Base-by-base conservation (phyloP, 306 rosid genomes). In the Hippophae tibetana region DNA sequence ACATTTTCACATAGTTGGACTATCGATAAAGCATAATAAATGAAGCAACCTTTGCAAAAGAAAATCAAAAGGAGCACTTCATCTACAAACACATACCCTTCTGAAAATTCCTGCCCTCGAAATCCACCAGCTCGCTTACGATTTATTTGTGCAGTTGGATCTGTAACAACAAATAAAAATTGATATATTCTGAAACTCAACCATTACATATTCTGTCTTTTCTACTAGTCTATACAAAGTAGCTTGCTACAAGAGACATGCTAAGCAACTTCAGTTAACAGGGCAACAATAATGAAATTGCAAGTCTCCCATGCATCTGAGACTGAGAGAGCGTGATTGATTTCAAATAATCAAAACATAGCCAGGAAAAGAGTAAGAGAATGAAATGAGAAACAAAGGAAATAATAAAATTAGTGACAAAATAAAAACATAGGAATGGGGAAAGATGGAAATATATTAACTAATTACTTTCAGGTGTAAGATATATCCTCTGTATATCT, bases 401-500 rank as follows among this genome's bases (percentile, higher is more conserved):
- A 5, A 18, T 18, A 49, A 38, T 11, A 13, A 11, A 8, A 60
- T 11, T 10, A 13, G 8, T 18, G 57, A 41, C 10, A 40, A 57
- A 31, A 13, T 4, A 23, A 26, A 42, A 25, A 56, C 43, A 23
- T 3, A 56, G 50, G 51, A 47, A 43, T 38, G 8, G 5, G 27
- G 13, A 41, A 10, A 51, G 42, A 41, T 51, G 18, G 6, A 10
- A 26, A 6, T 41, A 3, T 8, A 44, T 9, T 47, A 57, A 42
- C 4, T 65, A 40, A 27, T 63, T 56, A 81, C 89, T 85, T 79
- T 76, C 72, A 48, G 92, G 89, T 9, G 76, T 65, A 51, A 92
- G 87, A 80, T 79, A 92, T 56, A 92, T 73, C 67, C 94, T 77
- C 10, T 72, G 75, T 46, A 92, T 71, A 53, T 87, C 92, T 13